Conservation (phyloP, 2,329 filamentous ascomycete species). For the Macrophomina phaseolina region DNA sequence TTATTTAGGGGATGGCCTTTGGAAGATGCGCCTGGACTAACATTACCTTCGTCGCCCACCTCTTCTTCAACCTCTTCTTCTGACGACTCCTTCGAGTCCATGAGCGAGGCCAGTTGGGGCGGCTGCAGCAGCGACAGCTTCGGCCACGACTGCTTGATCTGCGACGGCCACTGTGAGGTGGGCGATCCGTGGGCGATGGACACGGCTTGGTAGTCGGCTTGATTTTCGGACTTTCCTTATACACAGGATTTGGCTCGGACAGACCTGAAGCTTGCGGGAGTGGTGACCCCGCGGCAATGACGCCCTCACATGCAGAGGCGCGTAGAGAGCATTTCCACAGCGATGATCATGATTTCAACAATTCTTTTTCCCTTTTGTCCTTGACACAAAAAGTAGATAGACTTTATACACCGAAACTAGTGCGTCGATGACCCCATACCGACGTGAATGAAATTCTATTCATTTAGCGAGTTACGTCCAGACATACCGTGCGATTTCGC, state of each 20-base stretch:
- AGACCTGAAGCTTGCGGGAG: conserved; percentile 10
- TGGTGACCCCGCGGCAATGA: conserved; percentile 5
- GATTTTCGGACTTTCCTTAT: background rate
- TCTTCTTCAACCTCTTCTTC: conserved; percentile 12
- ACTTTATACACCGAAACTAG: conserved; percentile 15
- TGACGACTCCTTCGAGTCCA: conserved; percentile 20
- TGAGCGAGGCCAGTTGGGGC: conserved; percentile 22
- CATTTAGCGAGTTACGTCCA: background rate
- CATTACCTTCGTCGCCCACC: conserved; percentile 21
- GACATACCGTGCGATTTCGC: background rate
- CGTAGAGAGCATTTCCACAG: conserved; percentile 23
- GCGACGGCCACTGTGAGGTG: conserved; percentile 19
- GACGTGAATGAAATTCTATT: conserved; percentile 22
- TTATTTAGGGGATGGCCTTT: conserved; percentile 92
- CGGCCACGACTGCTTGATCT: conserved; percentile 23
- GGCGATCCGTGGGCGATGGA: conserved; percentile 23
- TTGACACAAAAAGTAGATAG: conserved; percentile 23
- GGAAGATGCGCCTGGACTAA: conserved; percentile 71
- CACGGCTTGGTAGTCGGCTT: conserved; percentile 6
- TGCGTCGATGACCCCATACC: conserved; percentile 13
- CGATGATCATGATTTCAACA: conserved; percentile 21
- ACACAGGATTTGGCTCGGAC: conserved; percentile 18
- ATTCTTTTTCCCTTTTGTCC: background rate
- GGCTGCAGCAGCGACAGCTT: conserved; percentile 21
- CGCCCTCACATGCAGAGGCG: conserved; percentile 9